Percentiles rank a stretch among this genome's conserved stretches.
phyloP scores from a whole-genome alignment of 2,329 filamentous ascomycete species.

The Podosphaera xanthii region DNA sequence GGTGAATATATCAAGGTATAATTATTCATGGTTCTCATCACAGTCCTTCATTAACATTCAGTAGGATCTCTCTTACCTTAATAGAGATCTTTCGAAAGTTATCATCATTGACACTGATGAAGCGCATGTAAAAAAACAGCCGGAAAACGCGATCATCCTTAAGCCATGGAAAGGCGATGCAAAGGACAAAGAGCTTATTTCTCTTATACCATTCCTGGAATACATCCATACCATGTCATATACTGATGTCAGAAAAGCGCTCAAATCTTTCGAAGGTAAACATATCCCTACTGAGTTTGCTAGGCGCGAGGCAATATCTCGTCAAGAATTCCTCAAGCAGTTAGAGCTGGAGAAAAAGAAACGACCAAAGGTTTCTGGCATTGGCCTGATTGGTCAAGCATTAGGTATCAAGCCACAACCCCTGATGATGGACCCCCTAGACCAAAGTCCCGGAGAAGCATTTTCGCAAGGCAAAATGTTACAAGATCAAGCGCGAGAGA shows the following conservation, averaged over 20 bases:
- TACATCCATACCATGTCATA: constrained; percentile 90
- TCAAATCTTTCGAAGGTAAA: constrained; percentile 75
- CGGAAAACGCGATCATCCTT: constrained; percentile 87
- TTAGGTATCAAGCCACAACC: constrained; percentile 55
- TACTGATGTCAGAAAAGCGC: constrained; percentile 60
- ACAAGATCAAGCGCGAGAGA: constrained; percentile 79
- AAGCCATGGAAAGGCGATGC: constrained; percentile 73
- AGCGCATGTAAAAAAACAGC: constrained; percentile 64
- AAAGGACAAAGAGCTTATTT: constrained; percentile 67
- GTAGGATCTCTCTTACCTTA: constrained; percentile 90
- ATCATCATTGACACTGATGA: constrained; percentile 80
- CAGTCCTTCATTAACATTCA: not conserved
- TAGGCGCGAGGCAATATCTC: constrained; percentile 61
- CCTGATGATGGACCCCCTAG: constrained; percentile 34
- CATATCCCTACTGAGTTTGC: constrained; percentile 82
- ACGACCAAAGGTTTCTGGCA: constrained; percentile 33
- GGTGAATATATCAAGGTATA: constrained; percentile 86
- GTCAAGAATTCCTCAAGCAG: constrained; percentile 65
- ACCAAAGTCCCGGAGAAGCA: constrained; percentile 49
- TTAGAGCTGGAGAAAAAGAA: constrained; percentile 45
- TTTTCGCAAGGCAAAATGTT: constrained; percentile 90
- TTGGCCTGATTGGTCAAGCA: constrained; percentile 45
- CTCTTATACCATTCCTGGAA: constrained; percentile 87
- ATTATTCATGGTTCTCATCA: not conserved
- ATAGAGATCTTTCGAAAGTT: constrained; percentile 85